Conservation (phyloP, 1,284 basidiomycete species). For the Porogramme epimiltina region DNA sequence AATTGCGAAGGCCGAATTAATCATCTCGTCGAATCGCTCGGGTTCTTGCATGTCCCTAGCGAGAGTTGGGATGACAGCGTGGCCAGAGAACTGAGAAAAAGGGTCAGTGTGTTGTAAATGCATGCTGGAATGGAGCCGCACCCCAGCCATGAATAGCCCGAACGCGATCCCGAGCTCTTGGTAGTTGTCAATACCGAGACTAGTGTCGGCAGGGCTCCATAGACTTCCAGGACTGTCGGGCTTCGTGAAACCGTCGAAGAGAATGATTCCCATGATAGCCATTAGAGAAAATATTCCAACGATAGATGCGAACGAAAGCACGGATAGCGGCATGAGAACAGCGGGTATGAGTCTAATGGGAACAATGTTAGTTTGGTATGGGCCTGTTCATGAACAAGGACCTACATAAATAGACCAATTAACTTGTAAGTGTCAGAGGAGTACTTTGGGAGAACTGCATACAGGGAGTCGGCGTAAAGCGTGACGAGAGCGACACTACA, state of each 20-base stretch:
- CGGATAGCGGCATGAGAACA: slow-evolving; percentile 80
- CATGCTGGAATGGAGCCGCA: slow-evolving; percentile 35
- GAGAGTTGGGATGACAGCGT: slow-evolving; percentile 90
- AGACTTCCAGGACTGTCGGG: slow-evolving; percentile 81
- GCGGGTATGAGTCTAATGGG: slow-evolving; percentile 79
- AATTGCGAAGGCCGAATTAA: slow-evolving; percentile 82
- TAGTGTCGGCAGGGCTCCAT: slow-evolving; percentile 74
- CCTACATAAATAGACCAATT: slow-evolving; percentile 73
- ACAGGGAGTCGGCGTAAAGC: slow-evolving; percentile 84
- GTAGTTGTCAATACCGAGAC: slow-evolving; percentile 54
- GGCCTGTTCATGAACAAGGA: slow-evolving; percentile 4
- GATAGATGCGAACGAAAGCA: slow-evolving; percentile 86
- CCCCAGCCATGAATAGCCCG: slow-evolving; percentile 95
- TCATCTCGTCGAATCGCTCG: slow-evolving; percentile 79
- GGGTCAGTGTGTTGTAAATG: neutral
- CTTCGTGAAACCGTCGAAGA: slow-evolving; percentile 86
- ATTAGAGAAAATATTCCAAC: slow-evolving; percentile 82
- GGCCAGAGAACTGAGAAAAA: slow-evolving; percentile 80
- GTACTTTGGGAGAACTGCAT: slow-evolving; percentile 68
- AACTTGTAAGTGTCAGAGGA: slow-evolving; percentile 78
- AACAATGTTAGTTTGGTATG: neutral
- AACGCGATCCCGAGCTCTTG: slow-evolving; percentile 76
- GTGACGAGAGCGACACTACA: slow-evolving; percentile 82
- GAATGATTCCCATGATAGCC: slow-evolving; percentile 77
- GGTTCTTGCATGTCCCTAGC: slow-evolving; percentile 91